These are phyloP conservation scores for Trypanosoma caninum DNA, from an alignment of 208 protist species.

Conservation along the genomic window DNA sequence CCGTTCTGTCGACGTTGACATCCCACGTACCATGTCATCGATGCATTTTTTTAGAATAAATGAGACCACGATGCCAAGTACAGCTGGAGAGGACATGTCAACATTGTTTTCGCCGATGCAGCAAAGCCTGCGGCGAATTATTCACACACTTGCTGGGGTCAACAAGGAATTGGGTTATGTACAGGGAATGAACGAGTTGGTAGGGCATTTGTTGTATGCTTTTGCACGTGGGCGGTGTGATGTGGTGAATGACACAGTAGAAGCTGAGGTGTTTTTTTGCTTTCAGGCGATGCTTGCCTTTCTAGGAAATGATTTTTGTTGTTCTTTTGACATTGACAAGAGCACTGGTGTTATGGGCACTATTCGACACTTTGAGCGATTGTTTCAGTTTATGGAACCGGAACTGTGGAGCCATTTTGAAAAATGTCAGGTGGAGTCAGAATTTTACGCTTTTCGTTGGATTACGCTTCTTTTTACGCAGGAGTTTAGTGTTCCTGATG, in stretches of 20 bases:
- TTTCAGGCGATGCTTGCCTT: constrained; percentile 68
- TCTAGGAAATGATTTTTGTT: constrained; percentile 74
- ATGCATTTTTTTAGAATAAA: constrained; percentile 64
- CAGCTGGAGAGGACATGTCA: constrained; percentile 10
- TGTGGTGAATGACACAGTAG: constrained; percentile 33
- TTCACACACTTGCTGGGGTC: constrained; percentile 52
- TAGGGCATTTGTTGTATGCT: constrained; percentile 68
- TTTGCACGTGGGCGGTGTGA: constrained; percentile 36
- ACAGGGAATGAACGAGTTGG: constrained; percentile 85
- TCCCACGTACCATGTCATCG: constrained; percentile 78
- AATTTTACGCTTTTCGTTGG: constrained; percentile 84
- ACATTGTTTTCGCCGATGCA: constrained; percentile 45
- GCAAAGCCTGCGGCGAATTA: constrained; percentile 58
- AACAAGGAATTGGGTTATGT: constrained; percentile 81
- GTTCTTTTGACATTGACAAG: constrained; percentile 49
- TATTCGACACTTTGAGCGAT: constrained; percentile 56
- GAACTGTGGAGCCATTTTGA: constrained; percentile 50
- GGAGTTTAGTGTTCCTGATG: constrained; percentile 76
- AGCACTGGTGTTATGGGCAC: constrained; percentile 53
- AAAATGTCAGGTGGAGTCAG: constrained; percentile 34
- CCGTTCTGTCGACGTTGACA: constrained; percentile 64
- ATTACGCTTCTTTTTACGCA: constrained; percentile 85
- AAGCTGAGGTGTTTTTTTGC: constrained; percentile 71
- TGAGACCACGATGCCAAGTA: neutral
- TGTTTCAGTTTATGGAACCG: constrained; percentile 62